Conservation (phyloP, 2,329 filamentous ascomycete genomes). For the Rutstroemia sp. region DNA sequence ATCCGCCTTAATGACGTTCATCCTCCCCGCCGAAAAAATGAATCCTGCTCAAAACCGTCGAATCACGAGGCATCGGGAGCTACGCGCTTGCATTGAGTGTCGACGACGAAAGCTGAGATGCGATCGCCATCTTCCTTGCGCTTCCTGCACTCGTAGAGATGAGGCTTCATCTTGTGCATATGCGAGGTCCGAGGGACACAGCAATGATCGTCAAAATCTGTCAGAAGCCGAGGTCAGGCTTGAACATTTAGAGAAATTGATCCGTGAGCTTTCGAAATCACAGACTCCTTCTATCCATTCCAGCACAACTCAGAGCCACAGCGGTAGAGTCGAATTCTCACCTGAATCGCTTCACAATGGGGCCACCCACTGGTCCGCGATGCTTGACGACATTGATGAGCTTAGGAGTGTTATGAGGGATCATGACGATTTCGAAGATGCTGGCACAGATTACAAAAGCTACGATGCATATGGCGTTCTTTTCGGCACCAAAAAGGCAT, state of each 20-base stretch:
- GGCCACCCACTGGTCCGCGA: constrained; percentile 20
- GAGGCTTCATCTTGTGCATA: constrained; percentile 16
- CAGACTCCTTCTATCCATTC: neutral
- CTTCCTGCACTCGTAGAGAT: constrained; percentile 14
- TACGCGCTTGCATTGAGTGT: constrained; percentile 13
- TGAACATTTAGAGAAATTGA: constrained; percentile 15
- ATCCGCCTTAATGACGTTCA: too few species aligned
- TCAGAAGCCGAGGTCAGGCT: constrained; percentile 12
- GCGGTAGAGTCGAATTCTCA: neutral
- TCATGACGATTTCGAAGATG: neutral
- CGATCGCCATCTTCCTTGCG: constrained; percentile 17
- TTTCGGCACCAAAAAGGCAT: neutral
- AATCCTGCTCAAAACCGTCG: neutral
- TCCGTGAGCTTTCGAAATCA: constrained; percentile 3
- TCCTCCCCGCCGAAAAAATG: too few species aligned
- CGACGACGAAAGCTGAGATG: constrained; percentile 17
- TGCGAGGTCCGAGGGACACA: neutral
- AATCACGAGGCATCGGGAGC: neutral
- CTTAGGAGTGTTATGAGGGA: constrained; percentile 9
- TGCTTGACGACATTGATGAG: constrained; percentile 22
- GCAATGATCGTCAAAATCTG: neutral
- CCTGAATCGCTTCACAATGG: constrained; percentile 10
- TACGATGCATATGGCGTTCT: neutral
- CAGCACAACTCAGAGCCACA: neutral
- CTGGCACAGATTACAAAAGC: neutral